Percentiles rank a stretch among this genome's conserved stretches.
Evolutionary conservation across 768 basidiomycete genomes (phyloP).

Genomic region (Suillus subaureus): DNA sequence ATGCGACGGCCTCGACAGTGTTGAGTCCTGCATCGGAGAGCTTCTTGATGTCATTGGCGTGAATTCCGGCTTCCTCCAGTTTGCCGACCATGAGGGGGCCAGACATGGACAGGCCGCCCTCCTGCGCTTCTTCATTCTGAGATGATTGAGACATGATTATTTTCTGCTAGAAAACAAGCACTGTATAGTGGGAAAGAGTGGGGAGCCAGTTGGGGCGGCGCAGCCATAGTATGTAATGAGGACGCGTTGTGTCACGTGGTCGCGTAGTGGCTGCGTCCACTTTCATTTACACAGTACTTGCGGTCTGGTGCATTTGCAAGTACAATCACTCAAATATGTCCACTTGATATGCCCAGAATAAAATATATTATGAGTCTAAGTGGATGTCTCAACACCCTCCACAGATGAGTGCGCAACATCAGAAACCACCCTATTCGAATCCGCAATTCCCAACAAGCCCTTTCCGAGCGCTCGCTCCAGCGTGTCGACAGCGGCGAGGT

Average conservation of each 20-base stretch:
- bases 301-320: neutral
- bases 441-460: slow-evolving; percentile 11
- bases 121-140: slow-evolving; percentile 51
- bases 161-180: neutral
- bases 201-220: neutral
- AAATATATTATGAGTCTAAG: slow-evolving; percentile 5
- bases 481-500: slow-evolving; percentile 78
- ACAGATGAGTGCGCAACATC: neutral
- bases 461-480: slow-evolving; percentile 68
- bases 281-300: neutral
- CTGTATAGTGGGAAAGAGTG: neutral
- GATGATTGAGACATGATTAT: slow-evolving; percentile 48
- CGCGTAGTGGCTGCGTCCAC: slow-evolving; percentile 17
- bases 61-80: slow-evolving; percentile 86
- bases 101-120: slow-evolving; percentile 51
- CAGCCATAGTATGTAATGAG: slow-evolving; percentile 3
- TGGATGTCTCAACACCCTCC: neutral
- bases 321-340: neutral
- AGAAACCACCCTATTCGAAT: slow-evolving; percentile 14
- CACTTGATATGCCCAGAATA: neutral
- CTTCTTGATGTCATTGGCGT: slow-evolving; percentile 92
- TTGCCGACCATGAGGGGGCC: slow-evolving; percentile 88
- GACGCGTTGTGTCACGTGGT: slow-evolving; percentile 36
- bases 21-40: slow-evolving; percentile 88
- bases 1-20: slow-evolving; percentile 95